Conservation (phyloP, 306 rosid genomes). For the Herpetospermum pedunculosum region DNA sequence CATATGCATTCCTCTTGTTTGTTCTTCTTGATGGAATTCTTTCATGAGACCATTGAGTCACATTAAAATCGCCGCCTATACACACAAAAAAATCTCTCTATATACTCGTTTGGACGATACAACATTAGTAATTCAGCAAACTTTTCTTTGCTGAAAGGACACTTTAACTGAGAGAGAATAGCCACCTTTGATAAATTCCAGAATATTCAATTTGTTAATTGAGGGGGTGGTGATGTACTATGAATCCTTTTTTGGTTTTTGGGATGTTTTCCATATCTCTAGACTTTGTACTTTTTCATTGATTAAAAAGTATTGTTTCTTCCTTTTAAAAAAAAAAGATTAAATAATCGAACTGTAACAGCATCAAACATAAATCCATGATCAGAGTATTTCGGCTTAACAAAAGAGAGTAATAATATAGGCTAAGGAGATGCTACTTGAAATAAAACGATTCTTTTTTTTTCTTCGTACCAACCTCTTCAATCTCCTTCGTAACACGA, state of each 20-base stretch:
- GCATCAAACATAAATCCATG: not conserved
- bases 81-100: no score
- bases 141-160: no score
- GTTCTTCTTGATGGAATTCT: no score
- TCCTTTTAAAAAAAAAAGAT: not conserved
- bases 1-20: no score
- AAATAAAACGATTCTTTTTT: not conserved
- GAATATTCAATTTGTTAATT: no score
- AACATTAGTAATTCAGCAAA: no score
- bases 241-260: not conserved
- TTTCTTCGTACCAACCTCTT: conserved; percentile 43
- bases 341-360: not conserved
- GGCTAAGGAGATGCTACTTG: not conserved
- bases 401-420: not conserved
- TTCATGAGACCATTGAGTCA: no score
- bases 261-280: not conserved
- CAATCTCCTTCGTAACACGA: conserved; percentile 68
- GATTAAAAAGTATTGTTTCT: no score
- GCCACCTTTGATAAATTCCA: no score
- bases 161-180: no score
- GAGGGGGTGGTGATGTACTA: not conserved
- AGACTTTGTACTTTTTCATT: not conserved
- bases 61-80: no score
- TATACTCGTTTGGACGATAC: no score
- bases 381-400: not conserved